These are phyloP conservation scores for Eutrema yunnanense DNA, from an alignment of 345 rosid species.

Conservation along the genomic window DNA sequence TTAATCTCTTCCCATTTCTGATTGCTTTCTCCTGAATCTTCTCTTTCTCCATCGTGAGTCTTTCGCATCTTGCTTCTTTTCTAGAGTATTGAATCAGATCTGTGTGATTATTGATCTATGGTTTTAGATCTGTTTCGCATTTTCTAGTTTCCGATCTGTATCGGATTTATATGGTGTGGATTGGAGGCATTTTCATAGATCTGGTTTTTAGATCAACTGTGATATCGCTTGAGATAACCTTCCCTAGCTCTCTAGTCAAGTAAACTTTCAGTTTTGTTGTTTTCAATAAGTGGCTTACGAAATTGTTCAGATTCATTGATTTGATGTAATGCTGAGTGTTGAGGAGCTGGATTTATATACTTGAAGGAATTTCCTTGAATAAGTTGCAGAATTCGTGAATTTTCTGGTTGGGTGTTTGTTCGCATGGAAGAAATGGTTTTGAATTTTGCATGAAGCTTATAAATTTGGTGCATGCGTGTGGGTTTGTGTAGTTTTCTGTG, in stretches of 20 bases:
- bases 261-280: neutral
- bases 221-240: neutral
- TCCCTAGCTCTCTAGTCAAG: neutral
- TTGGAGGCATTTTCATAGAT: constrained; percentile 1
- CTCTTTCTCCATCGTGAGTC: constrained; percentile 7
- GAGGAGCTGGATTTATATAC: neutral
- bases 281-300: neutral
- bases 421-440: neutral
- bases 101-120: neutral
- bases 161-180: neutral
- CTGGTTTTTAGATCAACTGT: neutral
- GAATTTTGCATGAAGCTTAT: constrained; percentile 1
- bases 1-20: neutral
- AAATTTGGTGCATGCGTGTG: neutral
- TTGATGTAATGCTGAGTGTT: neutral
- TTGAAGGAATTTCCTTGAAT: no score
- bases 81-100: neutral
- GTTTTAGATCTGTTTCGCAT: constrained; percentile 4
- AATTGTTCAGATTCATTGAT: neutral
- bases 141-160: neutral
- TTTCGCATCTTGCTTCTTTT: neutral
- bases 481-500: neutral
- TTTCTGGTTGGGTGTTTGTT: neutral
- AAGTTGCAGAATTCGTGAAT: neutral
- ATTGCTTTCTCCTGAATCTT: neutral